Base-by-base conservation (phyloP, 805 yeast species). In the Ogataea degrootiae region DNA sequence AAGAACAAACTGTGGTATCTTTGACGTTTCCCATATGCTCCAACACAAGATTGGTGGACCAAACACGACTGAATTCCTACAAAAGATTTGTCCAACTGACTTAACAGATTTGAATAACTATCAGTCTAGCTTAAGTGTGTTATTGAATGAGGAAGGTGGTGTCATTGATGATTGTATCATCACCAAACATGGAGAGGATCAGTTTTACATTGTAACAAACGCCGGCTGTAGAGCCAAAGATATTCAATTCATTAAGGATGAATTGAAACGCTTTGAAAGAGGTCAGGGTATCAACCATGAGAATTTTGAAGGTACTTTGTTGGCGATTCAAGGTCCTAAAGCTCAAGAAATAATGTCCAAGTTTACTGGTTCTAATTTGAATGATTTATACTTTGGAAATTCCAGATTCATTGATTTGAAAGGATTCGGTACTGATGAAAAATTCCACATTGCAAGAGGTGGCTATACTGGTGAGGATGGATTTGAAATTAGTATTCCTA, bases 381-480 rank as follows among this genome's bases (percentile, higher is more conserved):
- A 75, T 8, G 70, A 74, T 45, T 70, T 94, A 47, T 79, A 76
- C 52, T 94, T 94, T 65, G 98, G 98, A 44, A 76, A 80, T 58
- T 76, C 85, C 12, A 71, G 69, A 37, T 79, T 73, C 58, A 67
- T 78, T 45, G 67, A 67, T 31, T 62, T 76, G 33, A 62, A 75
- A 19, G 68, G 72, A 2, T 71, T 65, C 59, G 72, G 68, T 45
- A 62, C 65, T 51, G 65, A 70, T 29, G 60, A 53, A 16, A 70
- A 73, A 43, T 73, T 85, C 44, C 96, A 90, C 62, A 76, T 90
- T n/a, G 87, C 96, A 4, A 83, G 99, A 67, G 87, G 96, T 22
- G 99, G 99, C 2, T 94, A 94, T 72, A 94, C 99, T 6, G 99
- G 99, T 17, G 99, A 94, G 69, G 99, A 94, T 65, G 99, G 99